Evolutionary conservation across 305 asterid species (phyloP).

Genomic region (Striga hermonthica): DNA sequence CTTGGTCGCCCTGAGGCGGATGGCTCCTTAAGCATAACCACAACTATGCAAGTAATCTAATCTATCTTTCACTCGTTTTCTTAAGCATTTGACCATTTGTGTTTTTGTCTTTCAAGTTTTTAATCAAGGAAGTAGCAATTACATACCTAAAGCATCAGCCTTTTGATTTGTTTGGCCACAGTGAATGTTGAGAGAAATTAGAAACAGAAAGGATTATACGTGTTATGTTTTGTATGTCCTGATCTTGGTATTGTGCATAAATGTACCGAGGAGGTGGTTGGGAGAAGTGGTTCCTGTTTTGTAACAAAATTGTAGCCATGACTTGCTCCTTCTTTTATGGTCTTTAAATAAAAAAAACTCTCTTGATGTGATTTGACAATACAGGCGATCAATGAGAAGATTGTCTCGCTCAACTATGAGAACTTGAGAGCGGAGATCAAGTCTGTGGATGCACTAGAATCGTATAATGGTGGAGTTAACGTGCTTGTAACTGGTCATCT

Average conservation of each 20-base stretch:
- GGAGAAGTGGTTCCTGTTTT: background rate
- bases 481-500: conserved; percentile 88
- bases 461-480: conserved; percentile 69
- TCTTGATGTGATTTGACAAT: conserved; percentile 27
- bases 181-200: background rate
- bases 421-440: conserved; percentile 64
- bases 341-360: background rate
- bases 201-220: too few relatives aligned
- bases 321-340: background rate
- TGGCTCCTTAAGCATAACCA: conserved; percentile 68
- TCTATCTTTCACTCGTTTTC: conserved; percentile 24
- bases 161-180: background rate
- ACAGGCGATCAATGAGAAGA: conserved; percentile 85
- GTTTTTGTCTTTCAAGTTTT: conserved; percentile 9
- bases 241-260: background rate
- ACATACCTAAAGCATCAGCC: background rate
- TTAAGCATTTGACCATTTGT: background rate
- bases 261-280: background rate
- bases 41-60: conserved; percentile 81
- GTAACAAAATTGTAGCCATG: background rate
- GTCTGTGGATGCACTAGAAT: conserved; percentile 88
- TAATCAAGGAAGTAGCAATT: background rate
- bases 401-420: conserved; percentile 67
- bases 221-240: too few relatives aligned
- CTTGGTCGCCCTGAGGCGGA: conserved; percentile 81